A percentile compares a stretch with the other conserved stretches of the same genome.
Conservation (phyloP, 805 yeast species). For the Suhomyces vadensis region DNA sequence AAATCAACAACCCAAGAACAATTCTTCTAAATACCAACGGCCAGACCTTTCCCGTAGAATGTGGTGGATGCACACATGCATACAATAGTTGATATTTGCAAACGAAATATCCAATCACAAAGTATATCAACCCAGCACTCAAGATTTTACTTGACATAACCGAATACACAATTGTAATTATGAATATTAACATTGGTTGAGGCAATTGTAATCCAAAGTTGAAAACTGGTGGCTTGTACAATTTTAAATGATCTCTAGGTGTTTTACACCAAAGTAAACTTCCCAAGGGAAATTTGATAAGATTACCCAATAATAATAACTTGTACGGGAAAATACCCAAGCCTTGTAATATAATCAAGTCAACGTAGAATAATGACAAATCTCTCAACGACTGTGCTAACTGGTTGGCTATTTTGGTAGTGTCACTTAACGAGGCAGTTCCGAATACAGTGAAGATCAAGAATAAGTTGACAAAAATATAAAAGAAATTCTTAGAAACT, state of each 20-base stretch:
- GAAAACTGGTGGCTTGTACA: conserved; percentile 87
- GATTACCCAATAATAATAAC: conserved; percentile 74
- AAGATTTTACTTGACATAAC: conserved; percentile 87
- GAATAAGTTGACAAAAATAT: conserved; percentile 90
- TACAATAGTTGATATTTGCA: conserved; percentile 88
- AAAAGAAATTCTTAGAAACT: conserved; percentile 90
- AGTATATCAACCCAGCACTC: conserved; percentile 80
- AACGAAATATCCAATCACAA: conserved; percentile 81
- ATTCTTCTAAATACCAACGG: conserved; percentile 84
- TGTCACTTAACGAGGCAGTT: conserved; percentile 85
- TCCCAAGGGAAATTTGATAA: conserved; percentile 64
- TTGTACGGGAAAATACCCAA: conserved; percentile 90
- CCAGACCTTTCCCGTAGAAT: conserved; percentile 97
- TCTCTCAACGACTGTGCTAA: conserved; percentile 80
- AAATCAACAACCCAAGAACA: conserved; percentile 73
- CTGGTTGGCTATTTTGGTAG: conserved; percentile 84
- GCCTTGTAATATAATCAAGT: conserved; percentile 77
- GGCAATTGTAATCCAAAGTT: conserved; percentile 91
- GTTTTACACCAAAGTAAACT: conserved; percentile 68
- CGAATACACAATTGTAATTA: conserved; percentile 83
- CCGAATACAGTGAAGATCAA: conserved; percentile 93
- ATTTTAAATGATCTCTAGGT: conserved; percentile 74
- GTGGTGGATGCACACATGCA: conserved; percentile 92
- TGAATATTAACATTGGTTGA: conserved; percentile 82
- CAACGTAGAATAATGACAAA: conserved; percentile 85